Percentiles rank a stretch among this genome's conserved stretches.
Conservation (phyloP, 202 grass and related monocot species). For the Panicum hallii region DNA sequence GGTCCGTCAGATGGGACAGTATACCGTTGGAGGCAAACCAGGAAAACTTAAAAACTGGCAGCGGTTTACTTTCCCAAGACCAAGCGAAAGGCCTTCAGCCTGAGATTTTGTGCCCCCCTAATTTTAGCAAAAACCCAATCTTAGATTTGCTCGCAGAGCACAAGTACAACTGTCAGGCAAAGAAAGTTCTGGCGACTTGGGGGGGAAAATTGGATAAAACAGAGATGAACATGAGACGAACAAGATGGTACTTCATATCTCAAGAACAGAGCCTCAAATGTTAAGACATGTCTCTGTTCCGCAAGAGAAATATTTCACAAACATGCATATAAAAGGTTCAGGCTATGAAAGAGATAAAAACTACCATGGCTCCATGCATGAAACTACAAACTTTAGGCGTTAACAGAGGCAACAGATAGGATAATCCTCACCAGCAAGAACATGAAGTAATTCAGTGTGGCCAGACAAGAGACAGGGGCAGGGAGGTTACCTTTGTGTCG, state of each 20-base stretch:
- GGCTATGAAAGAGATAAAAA: neutral
- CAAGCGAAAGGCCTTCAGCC: neutral
- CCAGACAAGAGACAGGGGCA: constrained; percentile 2
- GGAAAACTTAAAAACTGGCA: constrained; percentile 54
- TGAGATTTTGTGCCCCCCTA: constrained; percentile 30
- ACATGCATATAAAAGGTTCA: neutral
- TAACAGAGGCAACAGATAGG: neutral
- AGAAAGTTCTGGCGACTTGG: neutral
- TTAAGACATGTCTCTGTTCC: neutral
- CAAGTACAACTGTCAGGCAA: constrained; percentile 31
- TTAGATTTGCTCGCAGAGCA: neutral
- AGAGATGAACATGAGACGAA: neutral
- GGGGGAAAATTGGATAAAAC: neutral
- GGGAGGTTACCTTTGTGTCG: constrained; percentile 39
- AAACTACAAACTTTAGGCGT: neutral
- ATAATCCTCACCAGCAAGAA: neutral
- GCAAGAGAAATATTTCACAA: neutral
- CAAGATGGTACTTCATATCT: neutral
- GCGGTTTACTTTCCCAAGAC: constrained; percentile 42
- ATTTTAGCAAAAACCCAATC: constrained; percentile 57
- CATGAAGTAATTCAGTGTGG: constrained; percentile 12
- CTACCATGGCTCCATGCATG: neutral
- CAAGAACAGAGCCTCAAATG: constrained; percentile 31
- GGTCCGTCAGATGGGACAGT: constrained; percentile 44
- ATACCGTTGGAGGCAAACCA: constrained; percentile 47